Evolutionary conservation across 768 basidiomycete species (phyloP).

Genomic region (Hortiboletus campestris): DNA sequence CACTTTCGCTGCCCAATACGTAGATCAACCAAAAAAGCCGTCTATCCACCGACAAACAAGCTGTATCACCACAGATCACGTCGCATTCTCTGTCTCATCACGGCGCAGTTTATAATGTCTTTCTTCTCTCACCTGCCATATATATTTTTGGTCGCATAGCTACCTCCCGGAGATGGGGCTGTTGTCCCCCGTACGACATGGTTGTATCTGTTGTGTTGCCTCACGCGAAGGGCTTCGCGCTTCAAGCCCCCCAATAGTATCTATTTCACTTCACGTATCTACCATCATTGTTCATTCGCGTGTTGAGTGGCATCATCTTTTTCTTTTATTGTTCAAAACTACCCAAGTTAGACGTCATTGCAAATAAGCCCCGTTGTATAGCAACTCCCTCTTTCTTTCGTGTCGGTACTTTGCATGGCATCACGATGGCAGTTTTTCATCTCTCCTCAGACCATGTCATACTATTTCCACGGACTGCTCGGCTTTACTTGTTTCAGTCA

Average conservation of each 20-base stretch:
- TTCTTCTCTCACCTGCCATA: conserved; percentile 24
- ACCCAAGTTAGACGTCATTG: neutral
- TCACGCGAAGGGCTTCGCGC: conserved; percentile 52
- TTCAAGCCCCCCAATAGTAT: conserved; percentile 42
- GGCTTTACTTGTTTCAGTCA: neutral
- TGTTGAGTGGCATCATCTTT: neutral
- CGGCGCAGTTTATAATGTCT: neutral
- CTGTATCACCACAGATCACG: conserved; percentile 21
- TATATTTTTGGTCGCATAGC: conserved; percentile 32
- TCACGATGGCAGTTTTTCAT: neutral
- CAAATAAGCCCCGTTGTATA: neutral
- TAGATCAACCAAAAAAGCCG: conserved; percentile 21
- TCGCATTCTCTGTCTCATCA: conserved; percentile 5
- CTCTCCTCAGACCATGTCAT: neutral
- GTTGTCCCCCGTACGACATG: conserved; percentile 14
- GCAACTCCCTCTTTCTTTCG: neutral
- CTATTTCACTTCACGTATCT: conserved; percentile 9
- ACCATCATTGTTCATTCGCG: neutral
- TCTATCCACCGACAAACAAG: neutral
- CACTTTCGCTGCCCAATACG: conserved; percentile 5
- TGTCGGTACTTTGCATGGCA: neutral
- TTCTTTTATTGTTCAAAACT: neutral
- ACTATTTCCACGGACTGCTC: neutral
- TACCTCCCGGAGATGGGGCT: conserved; percentile 12
- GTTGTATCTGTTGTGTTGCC: conserved; percentile 26